These are phyloP conservation scores for Rhodomyrtus tomentosa DNA, from an alignment of 345 rosid genomes.

Conservation along the genomic window DNA sequence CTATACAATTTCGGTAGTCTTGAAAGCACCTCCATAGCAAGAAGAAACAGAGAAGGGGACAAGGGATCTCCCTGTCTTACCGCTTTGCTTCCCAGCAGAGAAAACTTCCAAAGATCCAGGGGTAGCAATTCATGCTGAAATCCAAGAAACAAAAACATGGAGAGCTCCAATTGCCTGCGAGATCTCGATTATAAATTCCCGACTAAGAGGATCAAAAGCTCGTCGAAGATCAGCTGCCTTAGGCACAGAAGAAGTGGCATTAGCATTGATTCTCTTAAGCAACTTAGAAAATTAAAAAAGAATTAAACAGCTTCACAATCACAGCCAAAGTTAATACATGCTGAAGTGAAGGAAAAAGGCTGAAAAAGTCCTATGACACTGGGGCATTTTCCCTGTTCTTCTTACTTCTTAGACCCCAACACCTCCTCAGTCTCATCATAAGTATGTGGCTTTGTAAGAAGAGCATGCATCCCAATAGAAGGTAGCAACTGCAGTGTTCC, in stretches of 20 bases:
- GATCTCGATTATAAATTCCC: background rate
- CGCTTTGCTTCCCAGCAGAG: background rate
- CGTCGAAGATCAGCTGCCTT: background rate
- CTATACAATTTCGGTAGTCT: too few relatives aligned
- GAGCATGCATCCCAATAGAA: background rate
- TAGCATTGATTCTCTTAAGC: background rate
- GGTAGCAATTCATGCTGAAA: background rate
- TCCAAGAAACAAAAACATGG: background rate
- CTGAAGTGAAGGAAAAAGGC: background rate
- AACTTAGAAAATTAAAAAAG: background rate
- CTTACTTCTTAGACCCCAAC: background rate
- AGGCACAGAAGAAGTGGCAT: background rate
- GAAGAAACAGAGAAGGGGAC: background rate
- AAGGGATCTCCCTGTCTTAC: background rate
- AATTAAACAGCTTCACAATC: background rate
- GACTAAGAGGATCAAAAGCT: background rate
- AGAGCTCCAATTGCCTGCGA: background rate
- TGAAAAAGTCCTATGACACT: background rate
- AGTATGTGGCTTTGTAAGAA: background rate
- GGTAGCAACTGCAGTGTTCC: background rate
- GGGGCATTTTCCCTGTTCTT: background rate
- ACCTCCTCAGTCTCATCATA: background rate
- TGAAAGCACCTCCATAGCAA: background rate
- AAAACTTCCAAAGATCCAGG: background rate
- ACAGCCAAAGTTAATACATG: background rate